These are phyloP conservation scores for Ganoderma lucidum DNA, from an alignment of 1,284 basidiomycete species.

Conservation along the genomic window DNA sequence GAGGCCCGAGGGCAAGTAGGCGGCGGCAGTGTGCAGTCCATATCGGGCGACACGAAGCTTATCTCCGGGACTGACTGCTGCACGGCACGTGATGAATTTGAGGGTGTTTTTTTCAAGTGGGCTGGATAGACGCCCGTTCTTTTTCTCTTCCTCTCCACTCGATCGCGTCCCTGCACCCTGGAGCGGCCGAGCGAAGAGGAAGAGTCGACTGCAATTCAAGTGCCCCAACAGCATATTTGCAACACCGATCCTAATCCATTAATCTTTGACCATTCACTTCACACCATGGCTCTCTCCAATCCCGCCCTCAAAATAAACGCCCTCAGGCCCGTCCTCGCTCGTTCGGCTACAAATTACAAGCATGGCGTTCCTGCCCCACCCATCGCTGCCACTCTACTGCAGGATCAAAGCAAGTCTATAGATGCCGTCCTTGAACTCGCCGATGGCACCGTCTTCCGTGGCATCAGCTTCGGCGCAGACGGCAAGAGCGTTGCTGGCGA, in stretches of 20 bases:
- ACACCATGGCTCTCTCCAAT: conserved; percentile 42
- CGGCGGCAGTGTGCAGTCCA: neutral
- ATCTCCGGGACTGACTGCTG: conserved; percentile 21
- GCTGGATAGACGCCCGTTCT: conserved; percentile 35
- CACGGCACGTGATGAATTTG: conserved; percentile 18
- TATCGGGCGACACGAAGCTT: conserved; percentile 1
- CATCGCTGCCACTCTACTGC: conserved; percentile 54
- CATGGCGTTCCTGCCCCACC: conserved; percentile 59
- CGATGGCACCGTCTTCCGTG: conserved; percentile 90
- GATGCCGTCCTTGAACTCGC: conserved; percentile 89
- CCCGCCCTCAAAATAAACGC: conserved; percentile 41
- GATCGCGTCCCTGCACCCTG: conserved; percentile 34
- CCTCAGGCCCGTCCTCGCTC: conserved; percentile 55
- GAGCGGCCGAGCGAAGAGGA: conserved; percentile 61
- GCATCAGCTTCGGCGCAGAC: conserved; percentile 94
- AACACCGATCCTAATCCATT: conserved; percentile 35
- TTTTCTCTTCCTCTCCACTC: conserved; percentile 57
- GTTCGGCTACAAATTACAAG: conserved; percentile 51
- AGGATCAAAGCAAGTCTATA: conserved; percentile 34
- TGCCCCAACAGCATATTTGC: neutral
- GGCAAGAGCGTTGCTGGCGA: conserved; percentile 94
- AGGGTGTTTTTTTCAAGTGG: conserved; percentile 15
- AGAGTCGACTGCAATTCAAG: conserved; percentile 41
- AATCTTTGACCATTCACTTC: conserved; percentile 25
- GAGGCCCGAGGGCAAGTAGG: neutral